Conservation (phyloP, 2,329 filamentous ascomycete species). For the Coniochaeta ligniaria region DNA sequence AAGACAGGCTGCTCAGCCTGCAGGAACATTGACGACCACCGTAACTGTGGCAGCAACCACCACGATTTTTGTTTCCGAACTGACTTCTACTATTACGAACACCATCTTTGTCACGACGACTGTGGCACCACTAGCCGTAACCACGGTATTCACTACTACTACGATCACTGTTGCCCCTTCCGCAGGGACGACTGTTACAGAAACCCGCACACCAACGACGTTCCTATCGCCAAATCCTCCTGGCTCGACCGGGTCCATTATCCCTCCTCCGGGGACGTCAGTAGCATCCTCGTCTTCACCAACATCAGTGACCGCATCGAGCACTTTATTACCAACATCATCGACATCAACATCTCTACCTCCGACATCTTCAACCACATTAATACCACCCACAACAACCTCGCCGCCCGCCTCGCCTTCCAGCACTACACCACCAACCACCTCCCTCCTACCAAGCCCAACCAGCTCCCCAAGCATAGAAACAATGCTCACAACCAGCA, state of each 20-base stretch:
- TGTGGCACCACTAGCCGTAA: slow-evolving; percentile 6
- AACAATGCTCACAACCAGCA: background rate
- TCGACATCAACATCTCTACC: background rate
- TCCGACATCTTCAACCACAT: background rate
- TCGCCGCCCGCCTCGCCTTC: background rate
- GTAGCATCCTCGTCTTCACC: background rate
- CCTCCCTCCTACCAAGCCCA: background rate
- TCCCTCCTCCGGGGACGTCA: background rate
- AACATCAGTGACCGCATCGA: background rate
- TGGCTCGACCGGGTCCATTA: background rate
- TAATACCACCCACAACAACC: background rate
- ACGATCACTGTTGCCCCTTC: background rate
- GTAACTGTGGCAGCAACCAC: slow-evolving; percentile 4
- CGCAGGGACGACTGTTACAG: background rate
- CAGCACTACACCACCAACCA: background rate
- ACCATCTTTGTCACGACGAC: slow-evolving; percentile 11
- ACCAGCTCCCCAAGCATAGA: background rate
- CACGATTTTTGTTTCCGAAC: slow-evolving; percentile 5
- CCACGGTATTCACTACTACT: slow-evolving; percentile 6
- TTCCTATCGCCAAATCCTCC: background rate
- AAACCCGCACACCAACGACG: background rate
- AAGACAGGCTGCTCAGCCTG: background rate
- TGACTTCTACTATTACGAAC: slow-evolving; percentile 3
- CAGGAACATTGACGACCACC: background rate
- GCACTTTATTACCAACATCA: background rate